A percentile compares a stretch with the other conserved stretches of the same genome.
Evolutionary conservation across 192 early-diverging fungal genomes (phyloP).

Genomic region (Diversispora eburnea): DNA sequence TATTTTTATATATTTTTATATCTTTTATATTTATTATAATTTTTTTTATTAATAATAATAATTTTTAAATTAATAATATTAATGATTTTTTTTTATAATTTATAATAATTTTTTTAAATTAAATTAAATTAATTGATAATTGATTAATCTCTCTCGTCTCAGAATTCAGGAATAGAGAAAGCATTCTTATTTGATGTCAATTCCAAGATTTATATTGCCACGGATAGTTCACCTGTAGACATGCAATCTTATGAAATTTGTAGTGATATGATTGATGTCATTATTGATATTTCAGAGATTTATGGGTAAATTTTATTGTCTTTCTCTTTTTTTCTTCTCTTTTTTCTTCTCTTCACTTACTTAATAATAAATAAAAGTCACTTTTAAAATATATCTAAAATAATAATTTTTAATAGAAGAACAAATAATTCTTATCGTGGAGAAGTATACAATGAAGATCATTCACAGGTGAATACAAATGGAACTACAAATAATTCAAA

Average conservation of each 20-base stretch:
- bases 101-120: background rate
- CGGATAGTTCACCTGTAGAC: slow-evolving; percentile 87
- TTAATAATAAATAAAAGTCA: no score
- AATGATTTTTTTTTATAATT: background rate
- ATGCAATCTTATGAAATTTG: slow-evolving; percentile 89
- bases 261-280: slow-evolving; percentile 91
- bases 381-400: background rate
- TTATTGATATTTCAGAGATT: slow-evolving; percentile 76
- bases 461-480: slow-evolving; percentile 21
- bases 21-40: background rate
- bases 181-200: slow-evolving; percentile 88
- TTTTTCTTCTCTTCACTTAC: no score
- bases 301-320: slow-evolving; percentile 51
- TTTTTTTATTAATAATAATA: background rate
- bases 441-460: background rate
- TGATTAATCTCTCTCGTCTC: background rate
- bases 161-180: slow-evolving; percentile 96
- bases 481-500: slow-evolving; percentile 12
- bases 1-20: no score
- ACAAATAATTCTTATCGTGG: slow-evolving; percentile 9
- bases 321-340: no score
- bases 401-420: slow-evolving; percentile 17
- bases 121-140: background rate
- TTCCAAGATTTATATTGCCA: slow-evolving; percentile 93
- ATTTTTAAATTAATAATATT: background rate